A percentile compares a stretch with the other conserved stretches of the same genome.
phyloP scores from a whole-genome alignment of 2,329 filamentous ascomycete species.

The Penicillium hordei region DNA sequence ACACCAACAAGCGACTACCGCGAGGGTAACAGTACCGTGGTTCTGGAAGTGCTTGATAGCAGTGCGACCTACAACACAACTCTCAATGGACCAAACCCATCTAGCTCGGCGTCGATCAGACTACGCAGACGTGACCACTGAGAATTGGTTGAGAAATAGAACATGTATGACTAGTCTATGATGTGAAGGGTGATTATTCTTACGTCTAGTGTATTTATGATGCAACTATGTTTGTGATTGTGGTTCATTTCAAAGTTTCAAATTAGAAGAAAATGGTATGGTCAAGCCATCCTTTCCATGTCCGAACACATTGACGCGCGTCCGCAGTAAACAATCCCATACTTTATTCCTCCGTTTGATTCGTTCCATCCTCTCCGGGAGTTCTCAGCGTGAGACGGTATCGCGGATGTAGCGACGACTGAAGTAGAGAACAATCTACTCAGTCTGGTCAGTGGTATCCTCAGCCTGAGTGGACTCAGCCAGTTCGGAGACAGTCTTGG shows the following conservation, averaged over 20 bases:
- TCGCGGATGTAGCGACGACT: too few relatives aligned
- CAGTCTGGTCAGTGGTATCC: neutral
- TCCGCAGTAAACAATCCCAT: neutral
- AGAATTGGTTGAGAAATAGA: neutral
- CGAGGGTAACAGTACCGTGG: neutral
- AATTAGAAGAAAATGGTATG: neutral
- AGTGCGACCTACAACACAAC: slow-evolving; percentile 1
- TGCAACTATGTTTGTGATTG: neutral
- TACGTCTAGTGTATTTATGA: neutral
- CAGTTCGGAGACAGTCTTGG: neutral
- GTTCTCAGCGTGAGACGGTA: too few relatives aligned
- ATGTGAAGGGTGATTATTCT: neutral
- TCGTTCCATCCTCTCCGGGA: neutral
- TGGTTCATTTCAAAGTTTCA: neutral
- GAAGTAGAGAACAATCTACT: neutral
- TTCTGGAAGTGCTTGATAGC: neutral
- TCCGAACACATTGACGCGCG: neutral
- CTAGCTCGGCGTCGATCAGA: neutral
- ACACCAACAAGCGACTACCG: slow-evolving; percentile 1
- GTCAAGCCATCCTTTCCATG: neutral
- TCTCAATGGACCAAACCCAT: slow-evolving; percentile 1
- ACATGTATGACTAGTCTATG: neutral
- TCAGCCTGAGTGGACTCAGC: neutral
- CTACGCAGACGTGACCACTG: neutral
- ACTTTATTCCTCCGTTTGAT: too few relatives aligned